A percentile compares a stretch with the other conserved stretches of the same genome.
phyloP scores from a whole-genome alignment of 2,329 filamentous ascomycete species.

The Trichoderma semiorbis region DNA sequence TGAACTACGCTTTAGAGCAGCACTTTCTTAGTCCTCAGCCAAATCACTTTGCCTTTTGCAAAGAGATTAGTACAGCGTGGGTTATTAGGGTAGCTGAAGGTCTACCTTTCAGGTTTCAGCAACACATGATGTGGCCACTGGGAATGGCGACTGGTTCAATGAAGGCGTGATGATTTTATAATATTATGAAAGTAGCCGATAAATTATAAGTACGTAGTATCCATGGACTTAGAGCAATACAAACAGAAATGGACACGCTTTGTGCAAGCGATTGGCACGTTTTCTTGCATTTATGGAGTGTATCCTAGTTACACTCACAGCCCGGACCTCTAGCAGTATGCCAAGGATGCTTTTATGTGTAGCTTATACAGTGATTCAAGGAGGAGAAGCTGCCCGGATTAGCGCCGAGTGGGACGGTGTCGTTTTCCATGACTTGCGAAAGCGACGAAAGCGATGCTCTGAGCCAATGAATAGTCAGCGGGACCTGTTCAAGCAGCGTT shows the following conservation, averaged over 20 bases:
- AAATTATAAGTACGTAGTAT: background rate
- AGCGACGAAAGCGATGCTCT: background rate
- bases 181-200: background rate
- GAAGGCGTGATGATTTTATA: background rate
- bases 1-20: background rate
- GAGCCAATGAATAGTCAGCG: background rate
- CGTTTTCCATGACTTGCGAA: background rate
- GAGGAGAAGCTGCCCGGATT: background rate
- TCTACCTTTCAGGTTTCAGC: background rate
- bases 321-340: background rate
- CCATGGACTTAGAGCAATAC: background rate
- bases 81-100: background rate
- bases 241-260: background rate
- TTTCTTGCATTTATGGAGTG: background rate
- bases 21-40: background rate
- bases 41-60: background rate
- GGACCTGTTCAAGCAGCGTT: background rate
- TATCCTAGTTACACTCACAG: background rate
- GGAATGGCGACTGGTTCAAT: background rate
- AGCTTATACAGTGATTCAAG: background rate
- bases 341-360: too few species aligned
- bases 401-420: background rate
- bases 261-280: background rate
- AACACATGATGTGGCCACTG: conserved; percentile 1
- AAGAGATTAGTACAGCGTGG: background rate